These are phyloP conservation scores for Lactarius quietus DNA, from an alignment of 768 basidiomycete genomes.

Conservation along the genomic window DNA sequence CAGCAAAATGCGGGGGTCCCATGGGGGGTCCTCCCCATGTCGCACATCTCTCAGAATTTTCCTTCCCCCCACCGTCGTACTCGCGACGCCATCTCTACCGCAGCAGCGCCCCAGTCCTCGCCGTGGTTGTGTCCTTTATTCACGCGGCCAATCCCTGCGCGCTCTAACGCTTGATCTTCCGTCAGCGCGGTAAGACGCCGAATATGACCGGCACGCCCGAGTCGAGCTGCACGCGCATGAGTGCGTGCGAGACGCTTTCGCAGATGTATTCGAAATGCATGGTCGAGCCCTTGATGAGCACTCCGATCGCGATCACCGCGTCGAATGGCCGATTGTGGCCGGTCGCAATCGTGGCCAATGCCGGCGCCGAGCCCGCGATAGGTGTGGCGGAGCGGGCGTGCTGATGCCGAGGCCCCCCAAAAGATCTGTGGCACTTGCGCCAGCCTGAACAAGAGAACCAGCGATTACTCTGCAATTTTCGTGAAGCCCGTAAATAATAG, in stretches of 20 bases:
- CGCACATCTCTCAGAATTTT: constrained; percentile 41
- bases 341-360: constrained; percentile 27
- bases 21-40: neutral
- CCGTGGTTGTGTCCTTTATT: constrained; percentile 94
- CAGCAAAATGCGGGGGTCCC: neutral
- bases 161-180: constrained; percentile 91
- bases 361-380: constrained; percentile 37
- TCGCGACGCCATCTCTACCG: constrained; percentile 86
- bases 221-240: constrained; percentile 95
- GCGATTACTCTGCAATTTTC: constrained; percentile 65
- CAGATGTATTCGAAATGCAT: constrained; percentile 99
- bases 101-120: constrained; percentile 96
- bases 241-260: constrained; percentile 86
- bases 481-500: constrained; percentile 7
- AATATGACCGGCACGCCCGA: constrained; percentile 94
- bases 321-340: constrained; percentile 71
- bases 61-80: constrained; percentile 66
- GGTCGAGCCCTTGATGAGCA: constrained; percentile 95
- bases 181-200: constrained; percentile 90
- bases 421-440: constrained; percentile 76
- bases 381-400: constrained; percentile 51
- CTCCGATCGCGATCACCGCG: constrained; percentile 95
- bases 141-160: constrained; percentile 78
- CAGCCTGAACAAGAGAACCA: constrained; percentile 79
- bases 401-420: constrained; percentile 57